Evolutionary conservation across 148 eudicot genomes (phyloP), one percentile per base, ranked within the genome.

Genomic region (Pouteria glomerata): DNA sequence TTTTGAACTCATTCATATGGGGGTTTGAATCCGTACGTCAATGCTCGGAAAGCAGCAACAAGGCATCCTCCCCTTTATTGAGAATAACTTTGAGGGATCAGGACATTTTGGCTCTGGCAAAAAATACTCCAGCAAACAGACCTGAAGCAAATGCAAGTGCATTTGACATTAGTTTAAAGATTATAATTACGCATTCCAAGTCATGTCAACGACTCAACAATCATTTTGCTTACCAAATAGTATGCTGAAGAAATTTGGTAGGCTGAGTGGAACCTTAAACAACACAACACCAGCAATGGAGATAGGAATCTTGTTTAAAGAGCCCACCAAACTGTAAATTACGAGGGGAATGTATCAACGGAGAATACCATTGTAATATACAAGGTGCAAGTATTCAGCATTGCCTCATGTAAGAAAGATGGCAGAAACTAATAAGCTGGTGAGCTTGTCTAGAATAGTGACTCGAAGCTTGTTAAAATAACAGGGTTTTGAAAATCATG

Each of bases 21-120:
- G 37, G 19, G 44, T 56, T 70, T 0, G 41, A 37, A 13, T 0
- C 47, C 3, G 34, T 10, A 39, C n/a, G n/a, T 6, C 3, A 52
- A 33, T 14, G 11, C 24, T 39, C 37, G 29, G 63, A 57, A 70
- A 59, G 5, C 39, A 42, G 14, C 34, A 45, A 44, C 0, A 15
- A 11, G 14, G 13, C 30, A 1, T 64, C 51, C 31, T 69, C 59
- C 52, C 19, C 59, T 51, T 56, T 19, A 8, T 23, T 26, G 50
- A 69, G 51, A 42, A 16, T 37, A 45, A 58, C 16, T 59, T 29
- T 59, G 34, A 27, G 12, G 3, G 19, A 55, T 82, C 67, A 88
- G 58, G 92, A 86, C 93, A 91, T 86, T 74, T 91, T 91, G 39
- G 97, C 97, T 78, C 77, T 79, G 60, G 94, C 97, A 76, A 91